A percentile compares a stretch with the other conserved stretches of the same genome.
phyloP scores from a whole-genome alignment of 1,284 basidiomycete genomes.

The Malassezia psittaci region DNA sequence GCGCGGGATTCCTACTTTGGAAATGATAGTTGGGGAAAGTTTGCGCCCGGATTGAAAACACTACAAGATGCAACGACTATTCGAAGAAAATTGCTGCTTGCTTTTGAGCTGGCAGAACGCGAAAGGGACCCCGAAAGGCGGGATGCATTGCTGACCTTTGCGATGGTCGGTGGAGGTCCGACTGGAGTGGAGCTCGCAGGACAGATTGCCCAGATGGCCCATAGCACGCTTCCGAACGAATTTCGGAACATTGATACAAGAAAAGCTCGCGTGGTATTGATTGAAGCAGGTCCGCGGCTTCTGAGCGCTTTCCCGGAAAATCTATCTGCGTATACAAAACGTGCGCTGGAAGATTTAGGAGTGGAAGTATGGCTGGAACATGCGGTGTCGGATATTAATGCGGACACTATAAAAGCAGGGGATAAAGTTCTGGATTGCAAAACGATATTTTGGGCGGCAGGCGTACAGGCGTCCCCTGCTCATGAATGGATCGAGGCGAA shows the following conservation, averaged over 20 bases:
- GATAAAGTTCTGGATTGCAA: neutral
- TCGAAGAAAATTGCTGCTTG: neutral
- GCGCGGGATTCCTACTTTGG: constrained; percentile 1
- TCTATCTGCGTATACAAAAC: neutral
- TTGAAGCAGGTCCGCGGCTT: neutral
- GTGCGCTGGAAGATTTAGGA: neutral
- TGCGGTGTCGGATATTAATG: neutral
- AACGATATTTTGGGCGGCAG: neutral
- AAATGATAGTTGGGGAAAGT: neutral
- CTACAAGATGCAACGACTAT: neutral
- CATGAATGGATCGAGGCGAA: neutral
- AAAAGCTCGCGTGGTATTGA: neutral
- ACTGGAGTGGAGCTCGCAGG: constrained; percentile 4
- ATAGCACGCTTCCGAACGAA: constrained; percentile 1
- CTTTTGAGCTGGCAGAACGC: constrained; percentile 2
- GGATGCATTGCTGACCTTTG: neutral
- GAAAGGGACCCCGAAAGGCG: neutral
- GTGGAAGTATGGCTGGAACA: neutral
- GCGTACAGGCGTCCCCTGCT: neutral
- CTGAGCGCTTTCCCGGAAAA: neutral
- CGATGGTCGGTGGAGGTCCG: neutral
- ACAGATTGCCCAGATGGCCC: constrained; percentile 1
- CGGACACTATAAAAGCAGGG: neutral
- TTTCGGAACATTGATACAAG: constrained; percentile 1
- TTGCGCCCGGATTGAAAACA: neutral